These are phyloP conservation scores for Clitopilus hobsonii DNA, from an alignment of 768 basidiomycete genomes.

Conservation along the genomic window DNA sequence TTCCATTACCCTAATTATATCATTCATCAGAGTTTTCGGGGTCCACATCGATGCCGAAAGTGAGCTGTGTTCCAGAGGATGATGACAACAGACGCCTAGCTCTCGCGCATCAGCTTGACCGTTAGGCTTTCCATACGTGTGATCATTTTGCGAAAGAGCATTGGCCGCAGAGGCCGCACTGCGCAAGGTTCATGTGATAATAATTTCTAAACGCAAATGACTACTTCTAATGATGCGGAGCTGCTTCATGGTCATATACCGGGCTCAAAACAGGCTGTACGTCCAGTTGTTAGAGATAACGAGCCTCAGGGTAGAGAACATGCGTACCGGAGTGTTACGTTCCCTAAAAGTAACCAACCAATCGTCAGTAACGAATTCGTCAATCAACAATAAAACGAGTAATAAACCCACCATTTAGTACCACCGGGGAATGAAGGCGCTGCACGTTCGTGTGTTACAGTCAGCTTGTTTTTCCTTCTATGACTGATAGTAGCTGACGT, in stretches of 20 bases:
- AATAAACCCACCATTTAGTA: constrained; percentile 87
- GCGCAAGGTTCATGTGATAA: constrained; percentile 17
- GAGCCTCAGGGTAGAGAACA: constrained; percentile 6
- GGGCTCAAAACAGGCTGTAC: constrained; percentile 57
- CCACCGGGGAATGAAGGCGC: constrained; percentile 83
- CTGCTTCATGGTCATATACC: constrained; percentile 58
- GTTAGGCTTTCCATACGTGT: too few relatives aligned
- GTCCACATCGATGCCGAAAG: too few relatives aligned
- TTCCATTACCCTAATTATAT: too few relatives aligned
- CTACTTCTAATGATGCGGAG: constrained; percentile 19
- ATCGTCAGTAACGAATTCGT: constrained; percentile 11
- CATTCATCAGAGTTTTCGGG: too few relatives aligned
- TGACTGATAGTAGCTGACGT: too few relatives aligned
- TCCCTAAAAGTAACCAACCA: constrained; percentile 50
- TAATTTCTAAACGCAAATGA: background rate
- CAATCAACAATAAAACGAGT: constrained; percentile 5
- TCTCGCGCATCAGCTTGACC: too few relatives aligned
- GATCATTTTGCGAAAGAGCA: constrained; percentile 1
- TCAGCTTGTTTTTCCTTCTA: background rate
- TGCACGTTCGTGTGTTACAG: constrained; percentile 24
- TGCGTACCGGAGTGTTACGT: constrained; percentile 72
- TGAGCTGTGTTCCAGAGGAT: too few relatives aligned
- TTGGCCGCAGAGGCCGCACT: too few relatives aligned
- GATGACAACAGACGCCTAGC: background rate
- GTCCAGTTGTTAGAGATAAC: constrained; percentile 4